A percentile compares a stretch with the other conserved stretches of the same genome.
phyloP scores from a whole-genome alignment of 139 green algal species.

The Chlamydomonas eustigma region DNA sequence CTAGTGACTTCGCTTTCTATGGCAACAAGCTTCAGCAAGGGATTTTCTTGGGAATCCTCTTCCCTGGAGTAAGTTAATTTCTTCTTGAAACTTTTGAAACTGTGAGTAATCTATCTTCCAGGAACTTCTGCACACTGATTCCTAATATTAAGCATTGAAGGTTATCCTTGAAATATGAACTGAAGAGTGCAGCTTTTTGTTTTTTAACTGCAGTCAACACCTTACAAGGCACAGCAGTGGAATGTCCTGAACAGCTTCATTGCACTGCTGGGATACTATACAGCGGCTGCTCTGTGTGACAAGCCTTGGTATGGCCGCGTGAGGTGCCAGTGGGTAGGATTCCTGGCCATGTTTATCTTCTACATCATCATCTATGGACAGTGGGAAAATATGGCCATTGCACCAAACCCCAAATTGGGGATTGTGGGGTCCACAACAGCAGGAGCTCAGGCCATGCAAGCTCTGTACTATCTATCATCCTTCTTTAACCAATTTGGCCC shows the following conservation, averaged over 20 bases:
- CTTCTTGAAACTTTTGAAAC: background rate
- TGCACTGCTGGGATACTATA: conserved; percentile 64
- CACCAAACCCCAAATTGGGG: background rate
- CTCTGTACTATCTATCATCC: conserved; percentile 71
- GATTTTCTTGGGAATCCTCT: conserved; percentile 50
- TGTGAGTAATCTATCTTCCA: too few relatives aligned
- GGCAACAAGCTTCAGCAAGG: conserved; percentile 73
- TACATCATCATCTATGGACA: conserved; percentile 25
- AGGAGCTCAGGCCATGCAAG: conserved; percentile 44
- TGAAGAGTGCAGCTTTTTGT: background rate
- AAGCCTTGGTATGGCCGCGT: conserved; percentile 36
- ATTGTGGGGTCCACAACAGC: background rate
- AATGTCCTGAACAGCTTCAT: conserved; percentile 67
- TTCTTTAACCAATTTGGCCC: conserved; percentile 76
- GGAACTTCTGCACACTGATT: too few relatives aligned
- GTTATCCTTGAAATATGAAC: too few relatives aligned
- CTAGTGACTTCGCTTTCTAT: conserved; percentile 61
- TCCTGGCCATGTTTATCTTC: conserved; percentile 29
- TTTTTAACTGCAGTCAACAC: conserved; percentile 11
- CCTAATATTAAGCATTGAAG: too few relatives aligned
- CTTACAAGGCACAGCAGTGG: conserved; percentile 45
- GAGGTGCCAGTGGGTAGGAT: conserved; percentile 36
- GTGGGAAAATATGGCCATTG: conserved; percentile 18
- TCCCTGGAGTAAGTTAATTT: conserved; percentile 22
- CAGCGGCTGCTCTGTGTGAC: conserved; percentile 57